phyloP scores from a whole-genome alignment of 345 rosid species.

The Linum lewisii region DNA sequence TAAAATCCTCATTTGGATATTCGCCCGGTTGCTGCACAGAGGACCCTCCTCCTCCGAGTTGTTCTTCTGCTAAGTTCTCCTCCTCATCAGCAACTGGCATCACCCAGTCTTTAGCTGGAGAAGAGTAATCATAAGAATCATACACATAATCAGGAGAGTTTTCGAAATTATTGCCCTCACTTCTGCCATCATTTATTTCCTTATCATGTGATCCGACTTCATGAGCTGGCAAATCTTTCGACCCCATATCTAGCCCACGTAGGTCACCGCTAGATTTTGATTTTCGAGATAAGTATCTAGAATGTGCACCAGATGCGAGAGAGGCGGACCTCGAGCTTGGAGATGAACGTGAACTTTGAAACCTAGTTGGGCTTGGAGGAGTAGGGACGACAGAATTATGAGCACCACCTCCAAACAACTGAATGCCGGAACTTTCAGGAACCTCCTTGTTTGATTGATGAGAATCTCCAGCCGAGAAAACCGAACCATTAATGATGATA shows the following conservation, averaged over 20 bases:
- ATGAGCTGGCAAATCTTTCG: conserved; percentile 29
- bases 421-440: conserved; percentile 33
- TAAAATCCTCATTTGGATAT: conserved; percentile 49
- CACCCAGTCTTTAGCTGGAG: conserved; percentile 59
- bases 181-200: conserved; percentile 24
- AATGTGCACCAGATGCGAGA: conserved; percentile 24
- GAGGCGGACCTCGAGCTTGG: conserved; percentile 33
- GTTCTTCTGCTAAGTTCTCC: conserved; percentile 23
- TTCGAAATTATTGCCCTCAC: conserved; percentile 29
- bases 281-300: conserved; percentile 23
- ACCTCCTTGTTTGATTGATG: conserved; percentile 39
- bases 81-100: conserved; percentile 50
- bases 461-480: conserved; percentile 55
- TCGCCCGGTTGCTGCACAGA: conserved; percentile 31
- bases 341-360: conserved; percentile 49
- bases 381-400: conserved; percentile 32
- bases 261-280: conserved; percentile 63
- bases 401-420: conserved; percentile 30
- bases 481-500: conserved; percentile 31
- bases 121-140: conserved; percentile 45
- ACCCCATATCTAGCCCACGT: conserved; percentile 24
- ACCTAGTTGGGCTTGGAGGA: conserved; percentile 26
- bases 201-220: conserved; percentile 25
- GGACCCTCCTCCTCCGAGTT: conserved; percentile 42
- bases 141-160: conserved; percentile 32